These are phyloP conservation scores for Microdochium paspali DNA, from an alignment of 2,329 filamentous ascomycete genomes.

Conservation along the genomic window DNA sequence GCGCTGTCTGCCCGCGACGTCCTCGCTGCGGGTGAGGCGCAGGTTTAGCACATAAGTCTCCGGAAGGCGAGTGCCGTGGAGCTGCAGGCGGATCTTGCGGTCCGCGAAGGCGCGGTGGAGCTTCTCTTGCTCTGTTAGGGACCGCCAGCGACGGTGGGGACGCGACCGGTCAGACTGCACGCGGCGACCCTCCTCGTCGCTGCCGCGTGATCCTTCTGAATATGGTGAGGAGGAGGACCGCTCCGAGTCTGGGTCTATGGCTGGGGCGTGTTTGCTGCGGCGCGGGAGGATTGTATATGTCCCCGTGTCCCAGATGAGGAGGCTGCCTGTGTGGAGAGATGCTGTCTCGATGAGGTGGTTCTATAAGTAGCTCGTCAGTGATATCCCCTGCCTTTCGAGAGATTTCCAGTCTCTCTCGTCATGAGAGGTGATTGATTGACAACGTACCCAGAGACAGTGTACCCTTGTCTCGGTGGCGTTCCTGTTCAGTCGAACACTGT, in stretches of 20 bases:
- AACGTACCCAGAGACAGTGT: slow-evolving; percentile 47
- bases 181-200: slow-evolving; percentile 10
- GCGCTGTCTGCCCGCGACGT: slow-evolving; percentile 19
- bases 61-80: slow-evolving; percentile 45
- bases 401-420: too few relatives aligned
- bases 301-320: slow-evolving; percentile 55
- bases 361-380: slow-evolving; percentile 17
- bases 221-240: background rate
- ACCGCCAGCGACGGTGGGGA: background rate
- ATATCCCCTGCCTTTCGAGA: background rate
- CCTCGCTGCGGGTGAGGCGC: slow-evolving; percentile 37
- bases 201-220: slow-evolving; percentile 19
- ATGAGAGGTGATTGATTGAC: background rate
- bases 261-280: slow-evolving; percentile 21
- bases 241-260: slow-evolving; percentile 20
- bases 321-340: slow-evolving; percentile 41
- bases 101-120: slow-evolving; percentile 40
- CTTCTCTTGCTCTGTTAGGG: slow-evolving; percentile 29
- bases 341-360: slow-evolving; percentile 54
- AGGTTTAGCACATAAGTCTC: slow-evolving; percentile 41
- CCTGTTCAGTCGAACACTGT: slow-evolving; percentile 40
- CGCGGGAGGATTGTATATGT: slow-evolving; percentile 44
- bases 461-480: slow-evolving; percentile 55
- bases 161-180: slow-evolving; percentile 5
- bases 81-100: slow-evolving; percentile 45